These are phyloP conservation scores for Dalbergia cultrata DNA, from an alignment of 306 rosid species.

Conservation along the genomic window DNA sequence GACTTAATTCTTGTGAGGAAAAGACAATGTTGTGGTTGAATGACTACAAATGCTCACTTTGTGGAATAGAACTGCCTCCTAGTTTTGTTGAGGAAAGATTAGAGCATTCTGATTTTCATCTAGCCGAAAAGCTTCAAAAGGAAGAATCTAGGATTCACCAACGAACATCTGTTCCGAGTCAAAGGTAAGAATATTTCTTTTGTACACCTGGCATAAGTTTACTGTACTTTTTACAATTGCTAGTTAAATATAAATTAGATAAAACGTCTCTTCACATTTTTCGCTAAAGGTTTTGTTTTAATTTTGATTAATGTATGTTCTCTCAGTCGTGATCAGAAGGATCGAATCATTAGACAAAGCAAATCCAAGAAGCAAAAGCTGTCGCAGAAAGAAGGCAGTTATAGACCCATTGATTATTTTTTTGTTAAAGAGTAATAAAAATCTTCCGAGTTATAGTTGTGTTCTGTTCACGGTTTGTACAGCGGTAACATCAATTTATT, in stretches of 20 bases:
- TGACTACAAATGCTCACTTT: slow-evolving; percentile 84
- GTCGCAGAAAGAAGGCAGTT: slow-evolving; percentile 64
- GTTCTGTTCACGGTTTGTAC: slow-evolving; percentile 37
- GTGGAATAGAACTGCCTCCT: slow-evolving; percentile 85
- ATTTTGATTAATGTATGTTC: slow-evolving; percentile 27
- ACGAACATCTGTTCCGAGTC: slow-evolving; percentile 42
- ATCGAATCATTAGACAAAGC: slow-evolving; percentile 48
- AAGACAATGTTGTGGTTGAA: slow-evolving; percentile 67
- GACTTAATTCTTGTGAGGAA: slow-evolving; percentile 50
- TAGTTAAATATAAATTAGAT: slow-evolving; percentile 19
- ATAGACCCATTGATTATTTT: slow-evolving; percentile 76
- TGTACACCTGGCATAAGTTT: slow-evolving; percentile 4
- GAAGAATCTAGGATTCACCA: slow-evolving; percentile 71
- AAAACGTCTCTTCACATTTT: slow-evolving; percentile 16
- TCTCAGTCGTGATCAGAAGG: slow-evolving; percentile 60
- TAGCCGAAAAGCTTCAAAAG: slow-evolving; percentile 87
- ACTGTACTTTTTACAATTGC: slow-evolving; percentile 22
- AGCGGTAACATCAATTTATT: slow-evolving; percentile 21
- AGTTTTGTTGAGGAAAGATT: slow-evolving; percentile 81
- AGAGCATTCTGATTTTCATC: slow-evolving; percentile 93
- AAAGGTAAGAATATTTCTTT: slow-evolving; percentile 57
- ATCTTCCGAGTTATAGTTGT: slow-evolving; percentile 44
- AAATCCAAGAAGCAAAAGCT: slow-evolving; percentile 72
- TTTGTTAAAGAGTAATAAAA: slow-evolving; percentile 65
- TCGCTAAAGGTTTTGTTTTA: slow-evolving; percentile 16